Evolutionary conservation across 1,284 basidiomycete species (phyloP).

Genomic region (Erythrobasidium hasegawianum): DNA sequence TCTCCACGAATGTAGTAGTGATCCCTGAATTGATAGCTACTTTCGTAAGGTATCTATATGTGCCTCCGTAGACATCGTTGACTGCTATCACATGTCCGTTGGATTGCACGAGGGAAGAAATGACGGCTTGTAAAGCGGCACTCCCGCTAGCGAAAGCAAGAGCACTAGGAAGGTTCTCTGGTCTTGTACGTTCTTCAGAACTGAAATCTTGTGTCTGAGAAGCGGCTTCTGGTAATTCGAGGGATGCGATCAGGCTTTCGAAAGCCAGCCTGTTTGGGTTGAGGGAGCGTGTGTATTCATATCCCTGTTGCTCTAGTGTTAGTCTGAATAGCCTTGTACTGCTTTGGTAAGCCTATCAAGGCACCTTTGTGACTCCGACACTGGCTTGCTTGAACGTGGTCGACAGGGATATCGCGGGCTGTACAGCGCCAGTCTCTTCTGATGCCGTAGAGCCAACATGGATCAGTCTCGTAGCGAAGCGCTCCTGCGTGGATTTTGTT

Average conservation of each 20-base stretch:
- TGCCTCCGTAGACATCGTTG: constrained; percentile 77
- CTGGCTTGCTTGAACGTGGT: constrained; percentile 85
- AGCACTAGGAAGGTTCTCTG: constrained; percentile 48
- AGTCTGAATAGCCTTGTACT: too few relatives aligned
- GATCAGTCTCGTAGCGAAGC: constrained; percentile 75
- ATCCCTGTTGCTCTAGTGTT: constrained; percentile 63
- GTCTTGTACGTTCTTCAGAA: constrained; percentile 27
- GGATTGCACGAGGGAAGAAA: constrained; percentile 65
- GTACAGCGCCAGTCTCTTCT: constrained; percentile 72
- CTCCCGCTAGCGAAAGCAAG: constrained; percentile 83
- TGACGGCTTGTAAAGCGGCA: constrained; percentile 76
- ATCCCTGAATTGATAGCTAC: constrained; percentile 69
- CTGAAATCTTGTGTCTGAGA: constrained; percentile 9
- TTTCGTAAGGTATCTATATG: constrained; percentile 66
- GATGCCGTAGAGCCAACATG: constrained; percentile 76
- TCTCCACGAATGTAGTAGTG: constrained; percentile 77
- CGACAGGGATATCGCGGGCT: constrained; percentile 81
- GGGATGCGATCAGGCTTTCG: constrained; percentile 54
- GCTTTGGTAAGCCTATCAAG: neutral
- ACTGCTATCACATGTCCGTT: constrained; percentile 79
- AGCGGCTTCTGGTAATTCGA: constrained; percentile 39
- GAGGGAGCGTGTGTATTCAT: constrained; percentile 81
- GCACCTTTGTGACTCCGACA: constrained; percentile 76
- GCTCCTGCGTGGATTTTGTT: neutral
- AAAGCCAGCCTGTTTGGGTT: constrained; percentile 85